phyloP scores from a whole-genome alignment of 176 grass and related monocot species.

The Triticum dicoccoides region DNA sequence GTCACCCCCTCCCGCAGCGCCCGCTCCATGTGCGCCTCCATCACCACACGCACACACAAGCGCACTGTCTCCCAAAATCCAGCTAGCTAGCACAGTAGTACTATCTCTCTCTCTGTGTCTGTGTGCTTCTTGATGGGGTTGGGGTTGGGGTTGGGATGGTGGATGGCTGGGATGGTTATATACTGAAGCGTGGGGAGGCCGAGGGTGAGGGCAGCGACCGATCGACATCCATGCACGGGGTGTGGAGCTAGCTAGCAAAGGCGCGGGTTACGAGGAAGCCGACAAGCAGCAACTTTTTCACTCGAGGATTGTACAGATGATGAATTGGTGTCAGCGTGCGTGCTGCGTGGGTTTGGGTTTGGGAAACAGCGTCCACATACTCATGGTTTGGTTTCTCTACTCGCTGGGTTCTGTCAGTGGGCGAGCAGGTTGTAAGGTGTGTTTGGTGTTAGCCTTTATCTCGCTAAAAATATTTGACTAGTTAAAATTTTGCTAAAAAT shows the following conservation, averaged over 20 bases:
- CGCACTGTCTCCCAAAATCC: background rate
- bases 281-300: constrained; percentile 32
- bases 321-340: background rate
- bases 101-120: background rate
- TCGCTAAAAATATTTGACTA: too few species aligned
- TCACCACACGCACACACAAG: background rate
- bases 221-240: constrained; percentile 22
- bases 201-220: background rate
- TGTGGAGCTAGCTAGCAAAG: background rate
- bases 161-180: background rate
- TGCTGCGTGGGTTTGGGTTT: background rate
- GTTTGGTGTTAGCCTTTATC: too few species aligned
- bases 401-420: too few species aligned
- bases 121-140: background rate
- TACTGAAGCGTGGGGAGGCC: background rate
- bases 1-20: constrained; percentile 14
- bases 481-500: too few species aligned
- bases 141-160: background rate
- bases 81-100: background rate
- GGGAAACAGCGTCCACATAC: background rate
- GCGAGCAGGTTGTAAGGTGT: too few species aligned
- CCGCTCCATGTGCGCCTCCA: constrained; percentile 18
- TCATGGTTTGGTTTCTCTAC: background rate
- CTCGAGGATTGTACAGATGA: background rate
- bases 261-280: constrained; percentile 19